A percentile compares a stretch with the other conserved stretches of the same genome.
These are phyloP conservation scores for Phytophthora capsici DNA, from an alignment of 352 stramenopile genomes.

Conservation along the genomic window DNA sequence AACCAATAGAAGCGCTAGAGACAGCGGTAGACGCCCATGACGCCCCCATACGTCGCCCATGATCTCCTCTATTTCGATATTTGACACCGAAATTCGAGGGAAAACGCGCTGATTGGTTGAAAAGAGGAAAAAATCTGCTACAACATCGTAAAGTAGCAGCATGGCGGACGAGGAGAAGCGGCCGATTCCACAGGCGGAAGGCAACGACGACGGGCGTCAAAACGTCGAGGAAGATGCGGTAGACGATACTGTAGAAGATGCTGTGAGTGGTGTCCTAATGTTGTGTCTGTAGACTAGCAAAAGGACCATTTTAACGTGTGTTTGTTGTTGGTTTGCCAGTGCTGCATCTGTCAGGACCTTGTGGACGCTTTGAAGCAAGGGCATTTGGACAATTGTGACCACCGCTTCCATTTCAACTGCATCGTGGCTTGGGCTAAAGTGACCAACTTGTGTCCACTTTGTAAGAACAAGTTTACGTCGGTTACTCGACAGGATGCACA, in stretches of 20 bases:
- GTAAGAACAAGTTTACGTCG: slow-evolving; percentile 74
- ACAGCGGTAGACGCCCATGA: neutral
- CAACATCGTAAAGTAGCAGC: slow-evolving; percentile 1
- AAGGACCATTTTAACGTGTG: slow-evolving; percentile 6
- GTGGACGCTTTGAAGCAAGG: slow-evolving; percentile 62
- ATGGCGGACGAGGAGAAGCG: slow-evolving; percentile 30
- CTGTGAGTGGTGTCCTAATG: slow-evolving; percentile 23
- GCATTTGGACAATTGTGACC: slow-evolving; percentile 65
- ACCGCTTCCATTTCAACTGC: slow-evolving; percentile 89
- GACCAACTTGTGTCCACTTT: slow-evolving; percentile 86
- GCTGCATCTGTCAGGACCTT: slow-evolving; percentile 83
- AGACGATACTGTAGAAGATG: slow-evolving; percentile 46
- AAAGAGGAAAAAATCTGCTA: neutral
- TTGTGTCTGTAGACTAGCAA: neutral
- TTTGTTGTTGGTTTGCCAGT: slow-evolving; percentile 42
- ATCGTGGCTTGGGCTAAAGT: slow-evolving; percentile 84
- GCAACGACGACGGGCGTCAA: slow-evolving; percentile 15
- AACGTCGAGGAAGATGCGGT: slow-evolving; percentile 29
- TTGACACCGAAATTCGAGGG: neutral
- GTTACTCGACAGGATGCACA: slow-evolving; percentile 51
- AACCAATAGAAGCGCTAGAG: slow-evolving; percentile 1
- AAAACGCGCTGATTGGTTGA: slow-evolving; percentile 13
- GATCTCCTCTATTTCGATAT: neutral
- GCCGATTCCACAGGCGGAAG: neutral
- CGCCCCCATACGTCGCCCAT: slow-evolving; percentile 16